Base-by-base conservation (phyloP, 352 stramenopile species). In the Phytophthora boehmeriae region DNA sequence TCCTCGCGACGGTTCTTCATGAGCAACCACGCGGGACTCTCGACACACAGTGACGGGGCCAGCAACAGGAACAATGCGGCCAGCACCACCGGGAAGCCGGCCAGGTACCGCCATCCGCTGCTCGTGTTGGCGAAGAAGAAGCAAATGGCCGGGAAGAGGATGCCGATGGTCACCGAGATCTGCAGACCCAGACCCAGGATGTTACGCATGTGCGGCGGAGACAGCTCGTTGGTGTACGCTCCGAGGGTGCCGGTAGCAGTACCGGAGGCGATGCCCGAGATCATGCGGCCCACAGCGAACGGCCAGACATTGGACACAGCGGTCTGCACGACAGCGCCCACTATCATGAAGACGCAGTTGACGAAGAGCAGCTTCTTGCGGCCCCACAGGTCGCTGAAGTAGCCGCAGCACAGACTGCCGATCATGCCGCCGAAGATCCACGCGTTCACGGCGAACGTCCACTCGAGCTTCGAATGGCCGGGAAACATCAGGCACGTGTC, bases 391-490 rank as follows among this genome's bases (percentile, higher is more conserved):
- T 63, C 67, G 36, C 68, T 70, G 43, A 59, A 83, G 11, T 59
- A 38, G 9, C 71, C 68, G 46, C 68, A 78, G 42, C 39, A 46
- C 38, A 88, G 59, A 34, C 63, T 63, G 16, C 78, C 78, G 63
- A 85, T 60, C 66, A 82, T 82, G 27, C 71, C 79, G 30, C 75
- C 76, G 51, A 83, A 59, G 60, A 86, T 71, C 74, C 76, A 86
- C 17, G 63, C 63, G 54, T 67, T 67, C 8, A 51, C 49, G 41
- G 59, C 59, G 52, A 67, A 63, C 23, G 54, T 61, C 54, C 54
- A 61, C 54, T 59, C 39, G 39, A 59, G 52, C 28, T 59, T 59
- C 9, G 52, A 59, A 27, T 59, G 52, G 30, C 52, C 52, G 28
- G 52, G 41, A 39, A 58, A 58, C 50, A 58, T 58, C 36, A 58